Evolutionary conservation across 768 basidiomycete genomes (phyloP), one percentile per base, ranked within the genome.

Genomic region (Phaeolepiota aurea): DNA sequence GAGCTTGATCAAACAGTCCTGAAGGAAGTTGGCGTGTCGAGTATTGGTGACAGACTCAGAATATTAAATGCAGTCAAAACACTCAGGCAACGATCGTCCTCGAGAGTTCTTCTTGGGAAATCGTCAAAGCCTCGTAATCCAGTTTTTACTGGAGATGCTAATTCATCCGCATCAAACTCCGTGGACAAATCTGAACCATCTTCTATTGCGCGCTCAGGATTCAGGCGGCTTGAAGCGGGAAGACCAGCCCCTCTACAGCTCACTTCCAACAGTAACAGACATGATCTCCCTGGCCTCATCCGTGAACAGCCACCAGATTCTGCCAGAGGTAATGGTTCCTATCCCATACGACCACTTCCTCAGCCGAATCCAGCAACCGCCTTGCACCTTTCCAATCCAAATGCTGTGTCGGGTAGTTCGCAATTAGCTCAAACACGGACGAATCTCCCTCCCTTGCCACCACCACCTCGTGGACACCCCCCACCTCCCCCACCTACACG

Each of bases 11-110:
- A 92, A 59, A 60, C 66, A 4, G 83, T 80, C 2, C 64, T 99
- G 37, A 88, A 82, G 56, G 96, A 99, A 62, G 87, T 98, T 79
- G 86, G 86, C 11, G 76, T 99, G 20, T 52, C 69, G 21, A 89
- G 84, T 59, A 83, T 99, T 31, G 96, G 96, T 9, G 96, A 99
- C 61, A 69, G 93, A 37, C 77, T 97, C 5, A 75, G 89, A 54
- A 85, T 99, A 37, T 54, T 90, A 14, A 84, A 78, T 43, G 94
- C 82, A 1, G 85, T 99, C 44, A 92, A 91, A 55, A 56, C 65
- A 3, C 68, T 98, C 12, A 68, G 93, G 22, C 72, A 76, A 48
- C 72, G 71, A 46, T 79, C 77, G 36, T 56, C 64, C 2, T 43
- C 56, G 2, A 50, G 49, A 37, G 15, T 45, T 10, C 37, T 53